Evolutionary conservation across 495 filamentous ascomycete genomes (phyloP).

Genomic region (Penicillium lagena): DNA sequence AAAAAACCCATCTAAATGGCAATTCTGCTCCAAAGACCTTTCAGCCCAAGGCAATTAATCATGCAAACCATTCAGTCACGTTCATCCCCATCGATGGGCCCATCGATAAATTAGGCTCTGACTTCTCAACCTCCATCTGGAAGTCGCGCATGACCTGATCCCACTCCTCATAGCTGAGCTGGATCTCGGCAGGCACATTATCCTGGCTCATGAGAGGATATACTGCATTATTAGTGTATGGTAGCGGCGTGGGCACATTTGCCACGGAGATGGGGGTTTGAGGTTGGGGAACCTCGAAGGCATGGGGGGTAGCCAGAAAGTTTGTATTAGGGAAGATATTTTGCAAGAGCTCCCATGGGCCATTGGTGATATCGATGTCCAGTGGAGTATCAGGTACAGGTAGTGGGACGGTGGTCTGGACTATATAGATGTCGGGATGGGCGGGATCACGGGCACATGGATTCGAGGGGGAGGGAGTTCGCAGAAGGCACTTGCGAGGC

Average conservation of each 20-base stretch:
- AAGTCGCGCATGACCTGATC: slow-evolving; percentile 47
- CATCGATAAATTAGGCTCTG: slow-evolving; percentile 8
- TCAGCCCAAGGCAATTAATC: not conserved
- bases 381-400: slow-evolving; percentile 1
- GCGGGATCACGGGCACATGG: slow-evolving; percentile 6
- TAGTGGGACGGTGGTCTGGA: not conserved
- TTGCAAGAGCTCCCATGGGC: slow-evolving; percentile 18
- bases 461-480: slow-evolving; percentile 9
- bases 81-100: slow-evolving; percentile 16
- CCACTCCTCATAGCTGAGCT: slow-evolving; percentile 39
- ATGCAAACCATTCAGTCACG: slow-evolving; percentile 29
- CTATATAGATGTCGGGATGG: slow-evolving; percentile 1
- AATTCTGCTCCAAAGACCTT: not conserved
- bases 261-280: slow-evolving; percentile 2
- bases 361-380: slow-evolving; percentile 25
- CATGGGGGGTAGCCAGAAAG: slow-evolving; percentile 13
- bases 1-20: not conserved
- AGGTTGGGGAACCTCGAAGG: slow-evolving; percentile 2
- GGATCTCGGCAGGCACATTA: not conserved
- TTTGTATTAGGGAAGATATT: slow-evolving; percentile 29
- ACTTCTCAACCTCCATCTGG: slow-evolving; percentile 34
- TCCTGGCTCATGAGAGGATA: slow-evolving; percentile 10
- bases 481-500: no score
- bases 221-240: slow-evolving; percentile 3
- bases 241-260: not conserved